Conservation (phyloP, 331 rosid species). For the Cydonia oblonga region DNA sequence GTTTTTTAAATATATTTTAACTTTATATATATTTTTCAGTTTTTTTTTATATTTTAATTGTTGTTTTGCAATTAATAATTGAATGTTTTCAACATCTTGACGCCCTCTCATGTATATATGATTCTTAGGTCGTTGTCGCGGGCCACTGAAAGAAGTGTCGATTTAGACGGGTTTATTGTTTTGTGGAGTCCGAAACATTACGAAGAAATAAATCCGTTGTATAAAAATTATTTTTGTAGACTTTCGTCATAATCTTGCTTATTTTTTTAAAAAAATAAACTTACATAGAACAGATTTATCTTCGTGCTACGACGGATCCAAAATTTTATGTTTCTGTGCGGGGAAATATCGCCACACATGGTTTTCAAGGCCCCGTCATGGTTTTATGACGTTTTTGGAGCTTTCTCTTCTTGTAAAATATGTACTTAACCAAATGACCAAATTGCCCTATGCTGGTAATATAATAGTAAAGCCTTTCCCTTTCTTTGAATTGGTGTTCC, state of each 20-base stretch:
- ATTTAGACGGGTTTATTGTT: no score
- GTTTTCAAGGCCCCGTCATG: background rate
- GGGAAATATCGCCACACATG: no score
- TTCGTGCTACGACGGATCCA: no score
- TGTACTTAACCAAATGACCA: background rate
- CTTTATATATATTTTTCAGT: background rate
- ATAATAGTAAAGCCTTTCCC: background rate
- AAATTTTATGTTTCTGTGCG: no score
- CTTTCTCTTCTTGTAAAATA: background rate
- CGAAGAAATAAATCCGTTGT: no score
- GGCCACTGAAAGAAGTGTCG: background rate
- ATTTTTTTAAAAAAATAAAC: no score
- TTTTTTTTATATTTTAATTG: no score
- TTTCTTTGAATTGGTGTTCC: background rate
- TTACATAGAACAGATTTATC: no score
- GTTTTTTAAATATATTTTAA: background rate
- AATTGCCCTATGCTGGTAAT: background rate
- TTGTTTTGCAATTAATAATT: background rate
- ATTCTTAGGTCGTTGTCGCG: background rate
- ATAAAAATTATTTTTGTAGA: no score
- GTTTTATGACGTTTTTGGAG: background rate
- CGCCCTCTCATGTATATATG: background rate
- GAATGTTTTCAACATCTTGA: conserved; percentile 1
- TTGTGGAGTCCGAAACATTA: no score
- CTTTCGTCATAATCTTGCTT: no score